Percentiles rank a stretch among this genome's conserved stretches.
These are phyloP conservation scores for Colletotrichum lentis DNA, from an alignment of 2,329 filamentous ascomycete genomes.

Conservation along the genomic window DNA sequence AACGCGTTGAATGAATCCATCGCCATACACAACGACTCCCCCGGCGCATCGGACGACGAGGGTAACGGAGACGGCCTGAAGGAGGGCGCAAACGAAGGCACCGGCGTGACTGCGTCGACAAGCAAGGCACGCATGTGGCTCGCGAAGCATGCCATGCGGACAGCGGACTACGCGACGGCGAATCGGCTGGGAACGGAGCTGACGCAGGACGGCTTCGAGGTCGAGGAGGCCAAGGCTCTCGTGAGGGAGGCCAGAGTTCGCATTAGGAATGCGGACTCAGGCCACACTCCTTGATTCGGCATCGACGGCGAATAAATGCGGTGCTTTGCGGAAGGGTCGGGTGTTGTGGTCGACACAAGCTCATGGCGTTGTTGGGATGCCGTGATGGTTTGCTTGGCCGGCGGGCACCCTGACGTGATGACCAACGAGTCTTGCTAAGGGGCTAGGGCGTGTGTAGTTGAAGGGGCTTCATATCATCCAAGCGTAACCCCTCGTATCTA, in stretches of 20 bases:
- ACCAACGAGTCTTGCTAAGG: background rate
- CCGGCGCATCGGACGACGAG: slow-evolving; percentile 49
- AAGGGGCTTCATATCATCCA: background rate
- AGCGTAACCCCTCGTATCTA: background rate
- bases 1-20: slow-evolving; percentile 58
- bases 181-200: slow-evolving; percentile 87
- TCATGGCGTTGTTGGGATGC: background rate
- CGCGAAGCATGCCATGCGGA: slow-evolving; percentile 79
- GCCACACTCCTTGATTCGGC: slow-evolving; percentile 20
- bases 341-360: background rate
- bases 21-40: slow-evolving; percentile 64
- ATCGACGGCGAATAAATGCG: too few relatives aligned
- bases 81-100: slow-evolving; percentile 59
- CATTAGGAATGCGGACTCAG: slow-evolving; percentile 62
- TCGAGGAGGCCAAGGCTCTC: slow-evolving; percentile 94
- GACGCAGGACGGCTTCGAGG: slow-evolving; percentile 94
- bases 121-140: slow-evolving; percentile 95
- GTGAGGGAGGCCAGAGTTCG: slow-evolving; percentile 85
- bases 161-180: slow-evolving; percentile 77
- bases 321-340: background rate
- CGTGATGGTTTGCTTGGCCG: background rate
- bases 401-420: background rate
- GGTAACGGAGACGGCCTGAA: slow-evolving; percentile 44
- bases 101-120: slow-evolving; percentile 89
- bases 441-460: background rate